A percentile compares a stretch with the other conserved stretches of the same genome.
These are phyloP conservation scores for Aspergillus sp. DNA, from an alignment of 2,329 filamentous ascomycete species.

Conservation along the genomic window DNA sequence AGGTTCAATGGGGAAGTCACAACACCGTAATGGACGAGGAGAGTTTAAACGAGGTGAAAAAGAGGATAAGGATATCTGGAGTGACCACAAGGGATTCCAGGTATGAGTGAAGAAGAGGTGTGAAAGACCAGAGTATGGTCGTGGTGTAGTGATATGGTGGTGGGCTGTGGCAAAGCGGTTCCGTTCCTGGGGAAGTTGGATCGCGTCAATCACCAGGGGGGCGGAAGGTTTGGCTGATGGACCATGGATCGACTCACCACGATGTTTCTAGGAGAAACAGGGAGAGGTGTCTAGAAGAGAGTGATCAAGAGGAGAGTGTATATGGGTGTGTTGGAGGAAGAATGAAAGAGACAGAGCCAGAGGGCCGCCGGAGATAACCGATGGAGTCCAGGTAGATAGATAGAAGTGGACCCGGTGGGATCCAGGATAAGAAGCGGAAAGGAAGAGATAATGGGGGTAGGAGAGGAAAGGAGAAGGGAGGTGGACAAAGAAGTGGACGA, in stretches of 20 bases:
- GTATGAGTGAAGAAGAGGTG: too few relatives aligned
- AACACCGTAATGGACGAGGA: neutral
- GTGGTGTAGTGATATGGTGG: neutral
- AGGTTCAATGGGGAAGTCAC: neutral
- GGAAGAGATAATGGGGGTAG: neutral
- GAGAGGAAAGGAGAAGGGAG: neutral
- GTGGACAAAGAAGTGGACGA: neutral
- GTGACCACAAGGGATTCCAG: too few relatives aligned
- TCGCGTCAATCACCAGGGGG: neutral
- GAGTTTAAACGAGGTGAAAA: neutral
- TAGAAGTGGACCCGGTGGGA: conserved; percentile 15
- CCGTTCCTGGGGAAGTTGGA: neutral
- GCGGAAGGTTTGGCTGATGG: neutral
- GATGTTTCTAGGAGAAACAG: too few relatives aligned
- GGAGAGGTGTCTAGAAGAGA: neutral
- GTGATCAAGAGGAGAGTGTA: neutral
- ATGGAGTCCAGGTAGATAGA: conserved; percentile 18
- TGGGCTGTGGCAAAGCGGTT: neutral
- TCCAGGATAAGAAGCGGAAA: conserved; percentile 6
- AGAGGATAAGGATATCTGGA: too few relatives aligned
- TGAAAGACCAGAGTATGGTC: too few relatives aligned
- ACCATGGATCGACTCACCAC: neutral
- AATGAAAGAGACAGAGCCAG: conserved; percentile 8
- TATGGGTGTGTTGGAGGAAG: neutral
- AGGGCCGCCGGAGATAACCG: conserved; percentile 26